Conservation (phyloP, 169 alveolate species). For the Cyclospora cayetanensis region DNA sequence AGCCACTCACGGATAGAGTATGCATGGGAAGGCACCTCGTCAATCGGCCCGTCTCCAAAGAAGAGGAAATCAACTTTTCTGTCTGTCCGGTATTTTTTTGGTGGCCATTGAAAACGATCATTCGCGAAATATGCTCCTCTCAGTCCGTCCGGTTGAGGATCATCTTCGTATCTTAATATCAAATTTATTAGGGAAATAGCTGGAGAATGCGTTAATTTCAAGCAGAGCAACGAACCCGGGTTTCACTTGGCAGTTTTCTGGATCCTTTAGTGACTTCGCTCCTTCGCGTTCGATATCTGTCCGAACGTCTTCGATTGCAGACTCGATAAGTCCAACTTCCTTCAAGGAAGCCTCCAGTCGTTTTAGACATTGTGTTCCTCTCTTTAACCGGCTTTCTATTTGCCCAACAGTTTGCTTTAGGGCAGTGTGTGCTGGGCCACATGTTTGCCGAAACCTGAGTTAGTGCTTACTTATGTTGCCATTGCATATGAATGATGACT, state of each 20-base stretch:
- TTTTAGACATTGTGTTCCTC: slow-evolving; percentile 76
- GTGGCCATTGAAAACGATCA: slow-evolving; percentile 80
- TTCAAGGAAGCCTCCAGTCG: slow-evolving; percentile 79
- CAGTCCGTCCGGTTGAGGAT: slow-evolving; percentile 83
- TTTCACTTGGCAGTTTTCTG: slow-evolving; percentile 79
- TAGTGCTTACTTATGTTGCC: neutral
- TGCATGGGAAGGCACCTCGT: slow-evolving; percentile 84
- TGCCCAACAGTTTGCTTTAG: neutral
- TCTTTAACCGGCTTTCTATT: neutral
- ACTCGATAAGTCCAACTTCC: slow-evolving; percentile 80
- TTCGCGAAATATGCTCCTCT: slow-evolving; percentile 80
- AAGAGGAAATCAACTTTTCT: slow-evolving; percentile 84
- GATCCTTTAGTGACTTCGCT: slow-evolving; percentile 69
- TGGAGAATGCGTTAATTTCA: neutral
- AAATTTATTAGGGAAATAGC: neutral
- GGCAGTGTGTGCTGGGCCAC: neutral
- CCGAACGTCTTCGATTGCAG: slow-evolving; percentile 78
- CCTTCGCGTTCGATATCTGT: slow-evolving; percentile 79
- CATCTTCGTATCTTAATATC: slow-evolving; percentile 71
- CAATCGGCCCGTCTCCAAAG: slow-evolving; percentile 84
- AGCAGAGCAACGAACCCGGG: slow-evolving; percentile 74
- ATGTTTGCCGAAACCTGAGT: neutral
- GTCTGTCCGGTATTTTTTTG: slow-evolving; percentile 82
- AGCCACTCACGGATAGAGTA: slow-evolving; percentile 81
- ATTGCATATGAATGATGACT: neutral